Conservation (phyloP, 1,284 basidiomycete genomes). For the Malassezia yamatoensis region DNA sequence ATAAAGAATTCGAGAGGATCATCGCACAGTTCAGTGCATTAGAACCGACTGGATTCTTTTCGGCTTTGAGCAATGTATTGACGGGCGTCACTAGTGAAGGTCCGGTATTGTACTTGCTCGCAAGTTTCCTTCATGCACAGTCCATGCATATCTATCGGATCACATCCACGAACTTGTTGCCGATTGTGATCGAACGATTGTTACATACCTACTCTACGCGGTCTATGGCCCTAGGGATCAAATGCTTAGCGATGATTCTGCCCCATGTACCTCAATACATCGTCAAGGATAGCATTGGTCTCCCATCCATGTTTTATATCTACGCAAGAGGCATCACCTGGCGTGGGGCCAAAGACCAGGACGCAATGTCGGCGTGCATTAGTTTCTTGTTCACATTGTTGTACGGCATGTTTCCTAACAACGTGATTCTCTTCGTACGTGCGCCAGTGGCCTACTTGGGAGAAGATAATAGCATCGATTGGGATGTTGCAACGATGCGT, state of each 20-base stretch:
- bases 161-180: slow-evolving; percentile 33
- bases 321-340: slow-evolving; percentile 40
- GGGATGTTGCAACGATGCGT: slow-evolving; percentile 50
- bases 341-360: slow-evolving; percentile 29
- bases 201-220: slow-evolving; percentile 37
- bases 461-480: slow-evolving; percentile 50
- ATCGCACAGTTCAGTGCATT: slow-evolving; percentile 31
- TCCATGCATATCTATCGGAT: slow-evolving; percentile 41
- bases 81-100: slow-evolving; percentile 23
- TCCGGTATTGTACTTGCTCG: slow-evolving; percentile 35
- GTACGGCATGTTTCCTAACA: slow-evolving; percentile 79
- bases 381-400: slow-evolving; percentile 58
- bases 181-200: slow-evolving; percentile 27
- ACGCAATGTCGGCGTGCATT: slow-evolving; percentile 29
- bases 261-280: slow-evolving; percentile 44
- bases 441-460: slow-evolving; percentile 59
- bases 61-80: slow-evolving; percentile 34
- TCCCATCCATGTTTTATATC: slow-evolving; percentile 35
- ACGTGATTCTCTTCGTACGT: slow-evolving; percentile 64
- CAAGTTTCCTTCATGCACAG: slow-evolving; percentile 36
- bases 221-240: slow-evolving; percentile 30
- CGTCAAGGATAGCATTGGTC: slow-evolving; percentile 30
- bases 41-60: slow-evolving; percentile 39
- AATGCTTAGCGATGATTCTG: slow-evolving; percentile 39
- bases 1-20: slow-evolving; percentile 33